Evolutionary conservation across 768 basidiomycete genomes (phyloP).

Genomic region (Bullera alba): DNA sequence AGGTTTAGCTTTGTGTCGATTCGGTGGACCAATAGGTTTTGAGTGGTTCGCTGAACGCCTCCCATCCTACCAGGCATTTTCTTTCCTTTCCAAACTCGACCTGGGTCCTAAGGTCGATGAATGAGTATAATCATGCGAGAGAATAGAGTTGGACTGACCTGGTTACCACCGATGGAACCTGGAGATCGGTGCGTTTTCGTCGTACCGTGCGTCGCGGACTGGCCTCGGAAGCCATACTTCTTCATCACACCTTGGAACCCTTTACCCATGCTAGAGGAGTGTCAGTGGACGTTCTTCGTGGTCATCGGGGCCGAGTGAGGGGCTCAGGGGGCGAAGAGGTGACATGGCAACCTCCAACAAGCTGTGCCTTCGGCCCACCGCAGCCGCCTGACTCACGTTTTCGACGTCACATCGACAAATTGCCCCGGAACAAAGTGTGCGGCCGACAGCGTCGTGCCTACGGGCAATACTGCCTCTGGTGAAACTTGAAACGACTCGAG

Average conservation of each 20-base stretch:
- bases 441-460: constrained; percentile 83
- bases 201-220: constrained; percentile 90
- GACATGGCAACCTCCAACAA: background rate
- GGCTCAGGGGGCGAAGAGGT: too few relatives aligned
- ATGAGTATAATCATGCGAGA: background rate
- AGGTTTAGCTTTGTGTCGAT: constrained; percentile 80
- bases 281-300: background rate
- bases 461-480: constrained; percentile 76
- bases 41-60: constrained; percentile 67
- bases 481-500: constrained; percentile 86
- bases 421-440: constrained; percentile 97
- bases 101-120: constrained; percentile 65
- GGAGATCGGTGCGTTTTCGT: constrained; percentile 87
- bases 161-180: constrained; percentile 90
- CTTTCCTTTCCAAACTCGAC: constrained; percentile 91
- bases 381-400: constrained; percentile 87
- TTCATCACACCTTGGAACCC: constrained; percentile 98
- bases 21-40: constrained; percentile 82
- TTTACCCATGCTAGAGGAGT: constrained; percentile 70
- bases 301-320: constrained; percentile 5
- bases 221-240: constrained; percentile 83
- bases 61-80: constrained; percentile 98
- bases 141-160: constrained; percentile 61
- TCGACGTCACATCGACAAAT: constrained; percentile 82
- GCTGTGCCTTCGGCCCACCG: too few relatives aligned